phyloP scores from a whole-genome alignment of 805 yeast genomes.

The Candida boidinii region DNA sequence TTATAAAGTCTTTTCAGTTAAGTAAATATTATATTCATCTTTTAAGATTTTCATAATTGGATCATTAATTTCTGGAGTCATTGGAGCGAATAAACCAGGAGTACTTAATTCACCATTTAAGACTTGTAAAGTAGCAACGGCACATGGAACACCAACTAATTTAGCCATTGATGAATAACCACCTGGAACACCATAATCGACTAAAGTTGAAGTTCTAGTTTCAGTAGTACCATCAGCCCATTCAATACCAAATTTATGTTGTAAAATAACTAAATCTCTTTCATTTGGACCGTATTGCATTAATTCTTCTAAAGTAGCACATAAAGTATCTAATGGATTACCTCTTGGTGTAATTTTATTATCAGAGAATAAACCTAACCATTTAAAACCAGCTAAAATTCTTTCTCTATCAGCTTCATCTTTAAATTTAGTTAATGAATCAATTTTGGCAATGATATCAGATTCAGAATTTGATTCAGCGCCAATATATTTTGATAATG shows the following conservation, averaged over 20 bases:
- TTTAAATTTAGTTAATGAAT: constrained; percentile 72
- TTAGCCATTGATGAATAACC: constrained; percentile 98
- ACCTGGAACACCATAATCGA: constrained; percentile 86
- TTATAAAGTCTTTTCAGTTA: constrained; percentile 75
- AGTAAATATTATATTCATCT: constrained; percentile 80
- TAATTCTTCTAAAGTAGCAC: constrained; percentile 91
- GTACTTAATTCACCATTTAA: constrained; percentile 67
- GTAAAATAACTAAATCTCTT: constrained; percentile 90
- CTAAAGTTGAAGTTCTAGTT: constrained; percentile 90
- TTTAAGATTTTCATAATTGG: constrained; percentile 88
- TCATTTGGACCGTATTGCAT: constrained; percentile 96
- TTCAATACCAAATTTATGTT: constrained; percentile 96
- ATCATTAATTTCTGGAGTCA: constrained; percentile 80
- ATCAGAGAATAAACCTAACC: constrained; percentile 90
- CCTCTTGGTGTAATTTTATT: constrained; percentile 77
- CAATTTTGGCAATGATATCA: constrained; percentile 71
- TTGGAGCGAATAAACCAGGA: constrained; percentile 90
- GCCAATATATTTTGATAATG: constrained; percentile 66
- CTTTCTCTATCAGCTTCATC: constrained; percentile 75
- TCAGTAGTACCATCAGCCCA: constrained; percentile 91
- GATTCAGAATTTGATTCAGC: constrained; percentile 60
- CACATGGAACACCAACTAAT: constrained; percentile 97
- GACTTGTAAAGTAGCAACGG: constrained; percentile 84
- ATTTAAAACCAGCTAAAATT: constrained; percentile 79
- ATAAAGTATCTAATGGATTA: constrained; percentile 90